Base-by-base conservation (phyloP, 2,329 filamentous ascomycete genomes). In the Fusarium sp. region DNA sequence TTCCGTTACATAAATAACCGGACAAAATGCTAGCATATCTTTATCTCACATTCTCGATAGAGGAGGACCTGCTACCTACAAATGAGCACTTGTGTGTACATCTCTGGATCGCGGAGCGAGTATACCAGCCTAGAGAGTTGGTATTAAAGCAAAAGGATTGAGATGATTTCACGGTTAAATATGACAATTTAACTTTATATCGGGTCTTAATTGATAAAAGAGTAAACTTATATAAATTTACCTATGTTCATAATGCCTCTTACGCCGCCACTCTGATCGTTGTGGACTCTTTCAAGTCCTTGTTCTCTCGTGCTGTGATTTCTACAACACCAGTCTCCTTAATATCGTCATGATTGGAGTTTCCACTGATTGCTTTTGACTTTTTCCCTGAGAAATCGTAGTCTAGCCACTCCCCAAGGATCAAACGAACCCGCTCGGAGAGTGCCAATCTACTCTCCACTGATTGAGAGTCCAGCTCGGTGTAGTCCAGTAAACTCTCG, bases 331-430 rank as follows among this genome's bases (percentile, higher is more conserved):
- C 31, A 20, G 47, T 4, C 2, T 14, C 20, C 2, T 4, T 14
- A 5, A 3, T 4, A 4, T 36, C n/a, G n/a, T 7, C 4, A 12
- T 3, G 9, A 15, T 17, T 29, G 5, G 25, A 11, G 25, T 17
- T 3, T 1, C 11, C 3, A 4, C n/a, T 25, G 5, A 14, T 4
- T 15, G 9, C 2, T 15, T 39, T 54, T 0, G 5, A 9, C 5
- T n/a, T 53, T 5, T 62, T 53, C 1, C 45, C 61, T 11, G 57
- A 22, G 4, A 64, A 64, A n/a, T 64, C 61, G 2, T 64, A 64
- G 27, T 64, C 61, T 4, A 64, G 4, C 62, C 62, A 64, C 13
- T n/a, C 22, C 4, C 62, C 57, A 13, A 64, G 3, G 1, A 64
- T 63, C 17, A 22, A 33, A 1, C 39, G 46, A n/a, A 64, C 62